Conservation (phyloP, 2,329 filamentous ascomycete genomes). For the Penicillium vulpinum region DNA sequence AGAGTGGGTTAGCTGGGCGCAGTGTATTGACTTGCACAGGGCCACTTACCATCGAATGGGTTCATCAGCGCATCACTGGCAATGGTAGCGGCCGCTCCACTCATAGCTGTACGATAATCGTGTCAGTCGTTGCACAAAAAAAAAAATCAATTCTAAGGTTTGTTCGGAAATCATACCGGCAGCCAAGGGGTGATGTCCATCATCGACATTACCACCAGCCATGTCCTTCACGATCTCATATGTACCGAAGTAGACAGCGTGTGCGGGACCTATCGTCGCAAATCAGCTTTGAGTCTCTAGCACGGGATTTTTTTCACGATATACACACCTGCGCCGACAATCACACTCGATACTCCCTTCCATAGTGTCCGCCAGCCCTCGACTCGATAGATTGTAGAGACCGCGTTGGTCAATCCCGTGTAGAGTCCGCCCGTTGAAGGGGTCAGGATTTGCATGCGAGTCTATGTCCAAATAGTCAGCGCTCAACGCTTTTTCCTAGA, state of each 20-base stretch:
- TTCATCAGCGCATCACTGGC: slow-evolving; percentile 99
- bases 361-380: slow-evolving; percentile 91
- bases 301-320: not conserved
- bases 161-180: slow-evolving; percentile 64
- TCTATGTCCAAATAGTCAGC: slow-evolving; percentile 57
- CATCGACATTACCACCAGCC: slow-evolving; percentile 83
- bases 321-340: slow-evolving; percentile 81
- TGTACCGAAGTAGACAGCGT: slow-evolving; percentile 97
- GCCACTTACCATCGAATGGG: slow-evolving; percentile 82
- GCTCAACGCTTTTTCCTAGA: slow-evolving; percentile 1
- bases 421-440: slow-evolving; percentile 78
- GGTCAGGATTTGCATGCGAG: slow-evolving; percentile 95
- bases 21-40: not conserved
- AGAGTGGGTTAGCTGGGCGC: not conserved
- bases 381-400: slow-evolving; percentile 84
- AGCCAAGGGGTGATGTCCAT: slow-evolving; percentile 87
- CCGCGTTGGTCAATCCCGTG: slow-evolving; percentile 86
- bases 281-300: slow-evolving; percentile 21
- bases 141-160: not conserved
- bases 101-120: slow-evolving; percentile 63
- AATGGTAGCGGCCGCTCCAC: slow-evolving; percentile 92
- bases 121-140: slow-evolving; percentile 10
- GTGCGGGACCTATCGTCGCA: slow-evolving; percentile 71
- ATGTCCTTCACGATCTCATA: slow-evolving; percentile 97
- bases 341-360: slow-evolving; percentile 94